phyloP scores from a whole-genome alignment of 768 basidiomycete genomes.

The Chiua virens region DNA sequence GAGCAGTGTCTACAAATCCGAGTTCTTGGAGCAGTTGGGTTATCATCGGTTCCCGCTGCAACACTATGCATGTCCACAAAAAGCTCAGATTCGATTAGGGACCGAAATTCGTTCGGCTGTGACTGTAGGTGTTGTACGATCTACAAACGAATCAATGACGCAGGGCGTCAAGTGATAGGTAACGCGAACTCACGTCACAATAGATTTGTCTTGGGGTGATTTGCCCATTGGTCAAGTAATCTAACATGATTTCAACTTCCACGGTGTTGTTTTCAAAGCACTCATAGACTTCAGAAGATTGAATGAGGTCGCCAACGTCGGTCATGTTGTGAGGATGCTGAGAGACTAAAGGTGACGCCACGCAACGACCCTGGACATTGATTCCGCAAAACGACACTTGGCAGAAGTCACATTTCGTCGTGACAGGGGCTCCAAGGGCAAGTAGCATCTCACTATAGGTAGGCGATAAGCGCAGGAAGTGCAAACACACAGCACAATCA shows the following conservation, averaged over 20 bases:
- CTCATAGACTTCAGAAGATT: constrained; percentile 74
- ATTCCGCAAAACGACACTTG: constrained; percentile 83
- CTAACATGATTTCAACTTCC: constrained; percentile 83
- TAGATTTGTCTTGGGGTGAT: constrained; percentile 73
- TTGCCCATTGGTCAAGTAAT: constrained; percentile 65
- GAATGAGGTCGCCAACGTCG: constrained; percentile 73
- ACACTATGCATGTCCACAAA: constrained; percentile 70
- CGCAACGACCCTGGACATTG: constrained; percentile 70
- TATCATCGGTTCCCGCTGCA: constrained; percentile 52
- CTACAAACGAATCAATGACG: constrained; percentile 36
- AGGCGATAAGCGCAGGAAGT: neutral
- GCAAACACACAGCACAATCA: constrained; percentile 14
- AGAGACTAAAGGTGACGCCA: constrained; percentile 51
- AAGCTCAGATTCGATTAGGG: constrained; percentile 67
- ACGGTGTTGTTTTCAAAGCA: constrained; percentile 75
- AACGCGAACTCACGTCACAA: constrained; percentile 54
- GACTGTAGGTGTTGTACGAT: constrained; percentile 60
- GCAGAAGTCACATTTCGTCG: constrained; percentile 84
- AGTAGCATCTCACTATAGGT: constrained; percentile 66
- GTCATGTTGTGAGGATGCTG: constrained; percentile 72
- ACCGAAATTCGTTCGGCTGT: constrained; percentile 61
- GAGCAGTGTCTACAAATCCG: constrained; percentile 73
- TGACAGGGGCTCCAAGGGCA: constrained; percentile 68
- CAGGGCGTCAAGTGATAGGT: neutral
- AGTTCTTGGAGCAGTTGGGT: constrained; percentile 56